A percentile compares a stretch with the other conserved stretches of the same genome.
These are phyloP conservation scores for Fonsecaea nubica DNA, from an alignment of 2,329 filamentous ascomycete genomes.

Conservation along the genomic window DNA sequence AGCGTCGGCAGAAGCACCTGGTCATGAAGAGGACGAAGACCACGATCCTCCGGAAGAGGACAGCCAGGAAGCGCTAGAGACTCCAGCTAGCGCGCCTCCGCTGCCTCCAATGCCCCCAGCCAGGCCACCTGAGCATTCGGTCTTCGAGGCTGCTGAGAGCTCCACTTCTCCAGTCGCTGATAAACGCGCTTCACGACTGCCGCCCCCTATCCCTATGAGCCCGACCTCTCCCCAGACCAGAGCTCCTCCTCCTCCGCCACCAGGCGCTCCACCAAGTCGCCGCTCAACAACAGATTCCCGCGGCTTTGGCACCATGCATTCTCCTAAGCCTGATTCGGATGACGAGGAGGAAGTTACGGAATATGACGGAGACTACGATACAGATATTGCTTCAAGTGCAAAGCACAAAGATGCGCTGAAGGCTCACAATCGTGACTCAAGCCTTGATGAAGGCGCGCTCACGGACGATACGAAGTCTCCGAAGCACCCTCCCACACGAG, in stretches of 20 bases:
- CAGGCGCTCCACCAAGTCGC: conserved; percentile 59
- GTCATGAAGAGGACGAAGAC: conserved; percentile 26
- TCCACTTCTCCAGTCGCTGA: conserved; percentile 45
- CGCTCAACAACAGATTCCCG: conserved; percentile 66
- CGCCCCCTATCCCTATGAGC: conserved; percentile 48
- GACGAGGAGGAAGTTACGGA: conserved; percentile 84
- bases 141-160: conserved; percentile 40
- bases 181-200: conserved; percentile 51
- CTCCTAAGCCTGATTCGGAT: conserved; percentile 61
- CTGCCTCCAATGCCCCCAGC: conserved; percentile 46
- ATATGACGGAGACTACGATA: conserved; percentile 98
- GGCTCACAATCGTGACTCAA: conserved; percentile 77
- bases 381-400: conserved; percentile 92
- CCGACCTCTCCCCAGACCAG: conserved; percentile 56
- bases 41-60: conserved; percentile 6
- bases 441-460: conserved; percentile 69
- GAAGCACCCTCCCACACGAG: conserved; percentile 48
- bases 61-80: conserved; percentile 39
- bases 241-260: conserved; percentile 68
- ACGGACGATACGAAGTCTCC: conserved; percentile 61
- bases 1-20: conserved; percentile 11
- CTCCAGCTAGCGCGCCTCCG: conserved; percentile 48
- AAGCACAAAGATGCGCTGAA: conserved; percentile 93
- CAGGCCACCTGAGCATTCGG: conserved; percentile 17
- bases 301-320: conserved; percentile 40